Evolutionary conservation across 352 stramenopile species (phyloP), one percentile per base, ranked within the genome.

Genomic region (Phytophthora melonis): DNA sequence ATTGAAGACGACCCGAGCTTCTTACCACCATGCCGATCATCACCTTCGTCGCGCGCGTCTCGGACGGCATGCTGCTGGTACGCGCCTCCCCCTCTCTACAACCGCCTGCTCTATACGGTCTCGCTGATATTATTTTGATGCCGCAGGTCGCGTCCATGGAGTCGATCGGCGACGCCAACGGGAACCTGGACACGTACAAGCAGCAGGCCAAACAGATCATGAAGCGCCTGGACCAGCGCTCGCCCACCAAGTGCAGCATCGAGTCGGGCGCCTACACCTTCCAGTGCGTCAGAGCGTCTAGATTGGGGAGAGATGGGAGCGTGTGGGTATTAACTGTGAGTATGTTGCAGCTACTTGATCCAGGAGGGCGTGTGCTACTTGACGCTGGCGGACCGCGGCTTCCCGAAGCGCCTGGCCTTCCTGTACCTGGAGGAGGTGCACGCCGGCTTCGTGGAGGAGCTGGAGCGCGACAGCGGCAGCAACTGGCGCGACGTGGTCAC

Each of bases 301-400:
- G 34, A 41, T 10, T 16, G 27, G 34, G 13, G 9, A 41, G 10
- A 41, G 9, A 16, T 3, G 9, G 34, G 34, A 14, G 32, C 27
- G 27, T 30, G 27, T n/a, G 27, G 27, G 27, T 30, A 5, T 7
- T 32, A 3, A 32, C 27, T 32, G 27, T 32, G 27, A 8, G 6
- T 32, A 7, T 32, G 27, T 32, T 68, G 16, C 32, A 97, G 93
- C 80, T 99, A 99, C 80, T 89, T 99, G 75, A 98, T 99, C 65
- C 94, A 99, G 61, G 94, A 99, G 63, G 96, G 94, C 56, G 93
- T 99, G 34, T 99, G 97, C 80, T 99, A 99, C 82, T 87, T 99
- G 52, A 98, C 97, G 23, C 86, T 99, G 57, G 98, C 94, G 30
- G 97, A 99, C 76, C 91, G 93, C 74, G 90, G 86, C 30, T 99